Base-by-base conservation (phyloP, 2,329 filamentous ascomycete genomes). In the Aspergillus costaricaensis region DNA sequence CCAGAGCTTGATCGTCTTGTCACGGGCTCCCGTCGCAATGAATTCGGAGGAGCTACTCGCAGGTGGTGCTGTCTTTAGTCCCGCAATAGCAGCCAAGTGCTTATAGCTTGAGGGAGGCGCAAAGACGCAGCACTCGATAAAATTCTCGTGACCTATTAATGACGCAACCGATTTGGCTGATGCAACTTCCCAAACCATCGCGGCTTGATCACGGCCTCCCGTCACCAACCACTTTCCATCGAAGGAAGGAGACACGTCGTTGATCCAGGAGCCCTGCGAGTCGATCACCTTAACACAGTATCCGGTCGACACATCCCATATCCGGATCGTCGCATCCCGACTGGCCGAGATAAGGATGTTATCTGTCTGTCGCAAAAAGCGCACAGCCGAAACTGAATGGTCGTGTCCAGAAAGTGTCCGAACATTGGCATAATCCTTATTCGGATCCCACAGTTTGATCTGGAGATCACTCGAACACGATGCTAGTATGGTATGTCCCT, bases 361-460 rank as follows among this genome's bases (percentile, higher is more conserved):
- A 23, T 90, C 89, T 10, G 47, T 61, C 3, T 88, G 91, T 1
- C 91, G 91, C 21, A 96, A 87, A 73, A 97, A 97, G 9, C 92
- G 88, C 32, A 97, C 88, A 4, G 91, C 88, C 66, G 90, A 94
- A 57, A 97, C 90, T 65, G 89, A 93, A 75, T 97, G 93, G 69
- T 97, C 93, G 76, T 97, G 93, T 5, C 93, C 93, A 0, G 90
- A 88, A 17, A 97, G 82, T 1, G 92, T 97, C 51, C 92, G 86
- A 59, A 96, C 94, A 72, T 96, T 96, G 74, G 96, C 95, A 79
- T 97, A 96, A 58, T 94, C 90, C 73, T 96, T 90, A 52, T 86
- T 85, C 1, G 93, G 92, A 68, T 97, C 92, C 93, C 93, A 97
- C 10, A 97, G 82, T 76, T 96, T 96, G 77, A 97, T 96, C 2